phyloP scores from a whole-genome alignment of 805 yeast species.

The Yarrowia phangngaensis region DNA sequence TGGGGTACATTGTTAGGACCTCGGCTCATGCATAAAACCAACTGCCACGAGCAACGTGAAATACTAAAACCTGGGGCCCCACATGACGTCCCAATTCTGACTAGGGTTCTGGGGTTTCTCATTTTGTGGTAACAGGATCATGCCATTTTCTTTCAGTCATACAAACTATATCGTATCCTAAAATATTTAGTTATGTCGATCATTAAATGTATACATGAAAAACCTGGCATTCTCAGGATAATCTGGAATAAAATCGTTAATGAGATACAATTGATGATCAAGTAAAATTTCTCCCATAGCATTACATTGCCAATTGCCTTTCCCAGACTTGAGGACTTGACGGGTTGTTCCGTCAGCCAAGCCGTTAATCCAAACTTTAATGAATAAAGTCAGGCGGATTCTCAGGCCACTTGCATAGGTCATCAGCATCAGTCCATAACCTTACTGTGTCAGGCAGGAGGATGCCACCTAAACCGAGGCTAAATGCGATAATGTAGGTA shows the following conservation, averaged over 20 bases:
- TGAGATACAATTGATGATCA: too few species aligned
- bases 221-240: too few species aligned
- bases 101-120: too few species aligned
- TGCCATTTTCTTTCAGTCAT: constrained; percentile 19
- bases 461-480: constrained; percentile 12
- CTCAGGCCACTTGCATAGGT: constrained; percentile 15
- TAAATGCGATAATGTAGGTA: too few species aligned
- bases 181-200: too few species aligned
- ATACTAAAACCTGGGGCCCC: constrained; percentile 19
- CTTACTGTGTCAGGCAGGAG: constrained; percentile 6
- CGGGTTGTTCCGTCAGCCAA: too few species aligned
- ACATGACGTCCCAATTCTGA: constrained; percentile 12
- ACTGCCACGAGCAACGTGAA: not conserved
- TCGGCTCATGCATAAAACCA: constrained; percentile 17
- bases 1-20: constrained; percentile 2
- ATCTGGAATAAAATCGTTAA: too few species aligned
- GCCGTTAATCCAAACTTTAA: too few species aligned
- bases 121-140: not conserved
- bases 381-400: constrained; percentile 23
- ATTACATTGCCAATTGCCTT: too few species aligned
- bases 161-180: constrained; percentile 22
- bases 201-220: too few species aligned
- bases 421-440: constrained; percentile 24
- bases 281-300: too few species aligned
- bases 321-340: too few species aligned